Base-by-base conservation (phyloP, 1,139 yeast species). In the Wickerhamomyces sp. region DNA sequence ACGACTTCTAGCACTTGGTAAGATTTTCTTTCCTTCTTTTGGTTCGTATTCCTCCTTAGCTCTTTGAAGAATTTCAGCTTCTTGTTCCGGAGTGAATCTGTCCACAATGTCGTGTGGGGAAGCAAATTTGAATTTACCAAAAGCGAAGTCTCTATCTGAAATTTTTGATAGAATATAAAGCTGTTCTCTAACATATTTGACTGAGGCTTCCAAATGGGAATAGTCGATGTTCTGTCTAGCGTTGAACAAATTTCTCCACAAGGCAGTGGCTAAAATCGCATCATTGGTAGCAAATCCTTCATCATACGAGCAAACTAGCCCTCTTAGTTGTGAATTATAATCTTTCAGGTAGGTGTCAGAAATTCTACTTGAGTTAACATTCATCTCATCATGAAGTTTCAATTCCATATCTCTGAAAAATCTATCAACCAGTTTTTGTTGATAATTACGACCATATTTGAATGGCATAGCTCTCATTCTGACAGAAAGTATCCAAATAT, bases 381-480 rank as follows among this genome's bases (percentile, higher is more conserved):
- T 82, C 76, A 93, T 80, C 61, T 91, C 98, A 54, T 84, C 87
- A 44, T 85, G 78, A 68, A 94, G 74, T 61, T 95, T 79, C 60
- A 79, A 71, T 63, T 93, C 98, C 69, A 93, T 85, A 63, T 93
- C 99, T 51, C 80, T 79, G 68, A 93, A 94, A 42, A 89, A 79
- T 56, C 95, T 77, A 64, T 94, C 96, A 39, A 91, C 86, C 43
- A 94, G 69, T 64, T 90, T 90, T 65, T 91, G 96, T 66, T 93
- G 97, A 67, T 91, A 93, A 62, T 85, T 85, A 55, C 79, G 79
- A 37, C 97, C 94, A 62, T 88, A 83, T 60, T 87, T 84, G 63
- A 84, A 84, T 0, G 98, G 98, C 84, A 94, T 75, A 18, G 95
- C 95, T 63, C 99, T 80, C 96, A 93, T 90, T 61, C 99, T 80